Percentiles rank a stretch among this genome's conserved stretches.
These are phyloP conservation scores for Tulasnella sp. DNA, from an alignment of 768 basidiomycete genomes.

Conservation along the genomic window DNA sequence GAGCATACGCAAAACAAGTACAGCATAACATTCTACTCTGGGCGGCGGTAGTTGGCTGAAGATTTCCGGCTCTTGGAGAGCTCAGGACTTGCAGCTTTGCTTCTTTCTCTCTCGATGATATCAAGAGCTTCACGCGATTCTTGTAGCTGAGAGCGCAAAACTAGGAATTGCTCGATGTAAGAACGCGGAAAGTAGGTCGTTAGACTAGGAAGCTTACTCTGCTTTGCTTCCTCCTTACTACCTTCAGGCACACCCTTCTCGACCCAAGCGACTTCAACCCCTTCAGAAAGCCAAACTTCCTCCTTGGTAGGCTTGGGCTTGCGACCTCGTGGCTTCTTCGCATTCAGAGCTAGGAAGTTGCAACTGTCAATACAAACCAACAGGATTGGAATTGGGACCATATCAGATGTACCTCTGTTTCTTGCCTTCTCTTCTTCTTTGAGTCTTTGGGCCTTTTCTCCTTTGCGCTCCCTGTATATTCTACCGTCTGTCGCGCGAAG, in stretches of 20 bases:
- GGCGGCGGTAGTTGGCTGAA: neutral
- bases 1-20: neutral
- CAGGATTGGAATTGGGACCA: neutral
- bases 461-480: neutral
- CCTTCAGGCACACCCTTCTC: conserved; percentile 1
- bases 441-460: conserved; percentile 2
- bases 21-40: neutral
- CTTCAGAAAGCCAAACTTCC: conserved; percentile 1
- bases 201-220: neutral
- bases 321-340: neutral
- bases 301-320: neutral
- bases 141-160: neutral
- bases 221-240: conserved; percentile 6
- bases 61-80: neutral
- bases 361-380: neutral
- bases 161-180: neutral
- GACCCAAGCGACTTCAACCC: neutral
- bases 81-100: neutral
- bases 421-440: conserved; percentile 2
- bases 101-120: neutral
- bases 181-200: neutral
- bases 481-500: neutral
- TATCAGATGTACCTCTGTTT: neutral
- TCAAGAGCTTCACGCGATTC: conserved; percentile 11
- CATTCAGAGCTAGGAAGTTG: neutral